Base-by-base conservation (phyloP, 257 asterid species). In the Solanum tarapatanum region DNA sequence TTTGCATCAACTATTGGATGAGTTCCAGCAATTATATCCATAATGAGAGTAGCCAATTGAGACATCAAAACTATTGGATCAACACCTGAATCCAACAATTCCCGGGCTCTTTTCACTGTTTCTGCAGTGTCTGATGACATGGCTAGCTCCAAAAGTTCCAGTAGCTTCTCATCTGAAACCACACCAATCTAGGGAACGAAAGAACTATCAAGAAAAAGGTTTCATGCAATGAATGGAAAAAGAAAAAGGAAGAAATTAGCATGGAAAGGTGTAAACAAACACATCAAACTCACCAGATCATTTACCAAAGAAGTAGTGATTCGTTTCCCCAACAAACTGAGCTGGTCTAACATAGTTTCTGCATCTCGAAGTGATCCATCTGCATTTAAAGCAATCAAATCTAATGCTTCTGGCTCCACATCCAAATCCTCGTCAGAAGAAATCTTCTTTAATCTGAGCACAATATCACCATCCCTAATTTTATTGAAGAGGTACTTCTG, bases 331-430 rank as follows among this genome's bases (percentile, higher is more conserved):
- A 97, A 92, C 92, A 97, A 93, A 90, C 98, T 97, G 93, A 95
- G 91, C 92, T 97, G 99, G 87, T 97, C 99, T 68, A 96, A 76
- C 98, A 96, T 94, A 30, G 99, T 97, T 91, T 97, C 99, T 17
- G 99, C 99, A 90, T 97, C 99, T 76, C 96, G 92, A 75, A 95
- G 92, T 7, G 99, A 97, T 82, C 99, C 99, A 92, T 97, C 97
- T 8, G 99, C 98, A 91, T 96, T 97, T 30, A 91, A 86, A 68
- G 98, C 98, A 88, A 97, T 96, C 90, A 97, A 87, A 87, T 97
- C 98, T 23, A 97, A 74, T 17, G 99, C 99, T 88, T 97, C 98
- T 19, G 90, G 33, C 58, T 96, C 99, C 55, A 94, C 95, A 83
- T 96, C 98, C 87, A 95, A 87, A 55, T 90, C 93, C 90, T 95